phyloP scores from a whole-genome alignment of 73 alveolate genomes.

The Uronychia binucleata region DNA sequence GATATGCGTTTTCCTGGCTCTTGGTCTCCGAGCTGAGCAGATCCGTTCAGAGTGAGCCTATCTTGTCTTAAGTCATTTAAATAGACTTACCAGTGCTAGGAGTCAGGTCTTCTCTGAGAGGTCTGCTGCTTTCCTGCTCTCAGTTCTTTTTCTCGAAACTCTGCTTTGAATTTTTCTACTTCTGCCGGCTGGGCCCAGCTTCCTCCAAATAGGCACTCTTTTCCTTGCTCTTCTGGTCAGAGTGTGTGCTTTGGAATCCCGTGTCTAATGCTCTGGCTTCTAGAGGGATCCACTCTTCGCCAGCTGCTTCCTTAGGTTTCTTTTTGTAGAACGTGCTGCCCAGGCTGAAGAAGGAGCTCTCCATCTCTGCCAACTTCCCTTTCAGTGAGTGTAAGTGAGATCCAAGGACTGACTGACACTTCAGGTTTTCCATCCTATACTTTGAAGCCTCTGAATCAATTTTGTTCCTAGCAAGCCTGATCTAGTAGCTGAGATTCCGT shows the following conservation, averaged over 20 bases:
- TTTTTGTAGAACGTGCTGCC: neutral
- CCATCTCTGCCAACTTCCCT: neutral
- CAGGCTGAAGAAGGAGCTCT: neutral
- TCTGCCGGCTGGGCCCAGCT: too few relatives aligned
- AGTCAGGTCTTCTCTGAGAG: too few relatives aligned
- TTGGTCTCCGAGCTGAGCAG: too few relatives aligned
- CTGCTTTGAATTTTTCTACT: too few relatives aligned
- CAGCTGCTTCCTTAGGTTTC: neutral
- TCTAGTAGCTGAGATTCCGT: neutral
- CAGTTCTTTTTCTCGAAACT: too few relatives aligned
- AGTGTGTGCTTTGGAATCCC: neutral
- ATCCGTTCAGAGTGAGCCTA: too few relatives aligned
- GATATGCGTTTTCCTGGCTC: too few relatives aligned
- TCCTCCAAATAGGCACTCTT: neutral
- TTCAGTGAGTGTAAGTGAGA: neutral
- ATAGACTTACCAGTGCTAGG: too few relatives aligned
- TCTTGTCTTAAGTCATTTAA: too few relatives aligned
- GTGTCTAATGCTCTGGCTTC: too few relatives aligned
- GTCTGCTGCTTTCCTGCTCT: too few relatives aligned
- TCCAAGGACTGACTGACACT: neutral
- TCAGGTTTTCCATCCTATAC: neutral
- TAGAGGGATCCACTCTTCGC: neutral
- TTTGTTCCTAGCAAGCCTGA: neutral
- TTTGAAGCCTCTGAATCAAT: neutral
- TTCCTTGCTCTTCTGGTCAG: neutral